Percentiles rank a stretch among this genome's conserved stretches.
Evolutionary conservation across 1,139 yeast genomes (phyloP).

Genomic region (Yamadazyma atmosphaerica): DNA sequence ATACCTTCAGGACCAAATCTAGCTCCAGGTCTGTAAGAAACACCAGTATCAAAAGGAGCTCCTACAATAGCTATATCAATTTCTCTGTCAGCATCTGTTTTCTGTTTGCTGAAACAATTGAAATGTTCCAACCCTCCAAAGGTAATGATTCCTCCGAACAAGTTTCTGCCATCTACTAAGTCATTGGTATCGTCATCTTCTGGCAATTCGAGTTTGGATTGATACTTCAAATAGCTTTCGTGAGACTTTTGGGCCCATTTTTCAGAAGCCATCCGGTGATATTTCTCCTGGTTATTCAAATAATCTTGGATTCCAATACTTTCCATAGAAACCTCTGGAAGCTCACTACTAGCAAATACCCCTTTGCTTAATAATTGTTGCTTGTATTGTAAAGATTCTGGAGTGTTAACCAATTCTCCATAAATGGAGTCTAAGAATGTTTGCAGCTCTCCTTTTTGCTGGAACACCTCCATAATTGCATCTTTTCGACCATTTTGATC

Average conservation of each 20-base stretch:
- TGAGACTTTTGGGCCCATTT: conserved; percentile 13
- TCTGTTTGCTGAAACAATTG: conserved; percentile 33
- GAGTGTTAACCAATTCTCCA: conserved; percentile 17
- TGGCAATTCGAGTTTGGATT: conserved; percentile 30
- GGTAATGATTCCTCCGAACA: conserved; percentile 47
- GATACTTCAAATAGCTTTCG: conserved; percentile 19
- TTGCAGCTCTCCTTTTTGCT: conserved; percentile 3
- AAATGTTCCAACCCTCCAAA: conserved; percentile 43
- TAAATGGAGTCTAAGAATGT: conserved; percentile 22
- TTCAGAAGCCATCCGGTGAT: not conserved
- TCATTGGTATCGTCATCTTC: conserved; percentile 39
- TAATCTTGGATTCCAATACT: conserved; percentile 5
- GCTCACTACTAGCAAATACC: conserved; percentile 1
- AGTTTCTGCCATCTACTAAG: conserved; percentile 20
- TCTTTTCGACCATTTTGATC: not conserved
- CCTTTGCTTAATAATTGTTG: conserved; percentile 4
- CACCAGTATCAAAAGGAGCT: conserved; percentile 34
- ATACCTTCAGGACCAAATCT: conserved; percentile 31
- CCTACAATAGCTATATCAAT: conserved; percentile 33
- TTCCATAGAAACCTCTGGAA: conserved; percentile 3
- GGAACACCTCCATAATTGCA: no score
- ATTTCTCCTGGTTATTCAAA: conserved; percentile 5
- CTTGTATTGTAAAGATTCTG: conserved; percentile 7
- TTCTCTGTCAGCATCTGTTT: conserved; percentile 12
- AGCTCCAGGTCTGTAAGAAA: conserved; percentile 31